These are phyloP conservation scores for Diaporthe vexans DNA, from an alignment of 2,329 filamentous ascomycete genomes.

Conservation along the genomic window DNA sequence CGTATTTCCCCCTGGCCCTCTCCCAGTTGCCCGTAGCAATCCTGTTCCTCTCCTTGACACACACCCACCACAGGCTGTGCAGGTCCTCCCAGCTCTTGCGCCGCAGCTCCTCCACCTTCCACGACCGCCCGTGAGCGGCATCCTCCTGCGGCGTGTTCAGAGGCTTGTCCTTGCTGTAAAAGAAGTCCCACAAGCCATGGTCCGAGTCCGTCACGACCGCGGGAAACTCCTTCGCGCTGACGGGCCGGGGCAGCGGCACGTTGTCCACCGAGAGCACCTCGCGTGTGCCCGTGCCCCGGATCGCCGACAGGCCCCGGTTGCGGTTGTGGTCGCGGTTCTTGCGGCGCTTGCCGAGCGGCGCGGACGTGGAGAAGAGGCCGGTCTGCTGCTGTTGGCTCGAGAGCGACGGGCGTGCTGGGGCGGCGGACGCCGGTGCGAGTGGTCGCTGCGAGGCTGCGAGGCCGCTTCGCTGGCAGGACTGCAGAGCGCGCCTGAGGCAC, in stretches of 20 bases:
- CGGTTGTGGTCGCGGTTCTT: slow-evolving; percentile 79
- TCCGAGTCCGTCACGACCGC: slow-evolving; percentile 73
- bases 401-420: slow-evolving; percentile 3
- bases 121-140: slow-evolving; percentile 80
- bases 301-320: slow-evolving; percentile 83
- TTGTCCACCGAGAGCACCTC: slow-evolving; percentile 82
- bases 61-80: slow-evolving; percentile 94
- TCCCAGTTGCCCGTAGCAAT: slow-evolving; percentile 84
- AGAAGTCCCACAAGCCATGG: slow-evolving; percentile 95
- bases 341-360: slow-evolving; percentile 45
- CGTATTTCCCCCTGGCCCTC: slow-evolving; percentile 74
- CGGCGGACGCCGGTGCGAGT: slow-evolving; percentile 14
- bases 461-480: slow-evolving; percentile 36
- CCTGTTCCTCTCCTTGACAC: slow-evolving; percentile 90
- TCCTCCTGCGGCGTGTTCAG: slow-evolving; percentile 81
- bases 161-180: slow-evolving; percentile 77
- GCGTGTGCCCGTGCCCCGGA: slow-evolving; percentile 82
- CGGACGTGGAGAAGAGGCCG: slow-evolving; percentile 52
- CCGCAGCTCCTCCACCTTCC: slow-evolving; percentile 88
- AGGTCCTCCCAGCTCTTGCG: slow-evolving; percentile 94
- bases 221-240: slow-evolving; percentile 64
- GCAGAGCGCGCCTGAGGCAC: slow-evolving; percentile 36
- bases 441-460: slow-evolving; percentile 30
- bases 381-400: slow-evolving; percentile 42
- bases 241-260: slow-evolving; percentile 79